These are phyloP conservation scores for Ophiocordyceps unilateralis DNA, from an alignment of 2,329 filamentous ascomycete species.

Conservation along the genomic window DNA sequence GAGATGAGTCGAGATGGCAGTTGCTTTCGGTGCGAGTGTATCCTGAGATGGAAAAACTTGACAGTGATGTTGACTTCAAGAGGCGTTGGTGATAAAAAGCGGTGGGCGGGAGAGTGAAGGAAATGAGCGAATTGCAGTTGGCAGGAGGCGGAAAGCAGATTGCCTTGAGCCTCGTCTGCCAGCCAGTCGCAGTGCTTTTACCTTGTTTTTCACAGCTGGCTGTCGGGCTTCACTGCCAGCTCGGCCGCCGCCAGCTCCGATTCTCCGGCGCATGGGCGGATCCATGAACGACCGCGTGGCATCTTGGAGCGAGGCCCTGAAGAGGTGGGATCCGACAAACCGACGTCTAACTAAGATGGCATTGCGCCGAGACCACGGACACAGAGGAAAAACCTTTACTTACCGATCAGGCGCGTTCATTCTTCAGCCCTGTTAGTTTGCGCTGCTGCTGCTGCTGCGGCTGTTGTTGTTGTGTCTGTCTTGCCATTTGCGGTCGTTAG, in stretches of 20 bases:
- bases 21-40: neutral
- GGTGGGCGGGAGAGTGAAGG: neutral
- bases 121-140: neutral
- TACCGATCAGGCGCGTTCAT: conserved; percentile 43
- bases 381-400: conserved; percentile 9
- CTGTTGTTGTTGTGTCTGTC: neutral
- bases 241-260: no score
- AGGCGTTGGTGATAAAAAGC: no score
- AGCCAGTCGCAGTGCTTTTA: no score
- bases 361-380: neutral
- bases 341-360: no score
- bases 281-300: neutral
- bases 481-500: neutral
- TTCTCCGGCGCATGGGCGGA: no score
- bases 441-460: neutral
- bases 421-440: conserved; percentile 8
- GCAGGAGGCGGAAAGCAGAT: no score
- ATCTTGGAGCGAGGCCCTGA: neutral
- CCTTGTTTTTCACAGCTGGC: no score
- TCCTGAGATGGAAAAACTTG: neutral
- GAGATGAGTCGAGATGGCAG: no score
- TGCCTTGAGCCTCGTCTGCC: no score
- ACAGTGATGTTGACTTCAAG: no score
- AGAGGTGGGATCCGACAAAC: neutral
- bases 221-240: no score